A percentile compares a stretch with the other conserved stretches of the same genome.
These are phyloP conservation scores for Aegilops longissima DNA, from an alignment of 176 grass and related monocot species.

Conservation along the genomic window DNA sequence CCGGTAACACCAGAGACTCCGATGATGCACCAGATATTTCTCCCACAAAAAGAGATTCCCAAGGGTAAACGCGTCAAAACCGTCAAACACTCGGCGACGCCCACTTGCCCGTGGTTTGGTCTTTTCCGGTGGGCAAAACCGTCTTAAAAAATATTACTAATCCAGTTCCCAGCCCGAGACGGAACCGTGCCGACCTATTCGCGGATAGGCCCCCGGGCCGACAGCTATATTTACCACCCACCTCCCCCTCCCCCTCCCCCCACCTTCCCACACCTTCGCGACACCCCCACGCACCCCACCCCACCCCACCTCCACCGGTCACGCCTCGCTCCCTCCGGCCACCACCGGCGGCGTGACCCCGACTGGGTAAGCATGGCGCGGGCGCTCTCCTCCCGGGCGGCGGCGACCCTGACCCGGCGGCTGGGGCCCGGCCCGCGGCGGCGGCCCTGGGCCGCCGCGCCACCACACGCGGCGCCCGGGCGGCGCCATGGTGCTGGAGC, in stretches of 20 bases:
- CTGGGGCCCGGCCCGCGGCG: not conserved
- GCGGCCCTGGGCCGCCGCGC: not conserved
- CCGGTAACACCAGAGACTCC: no score
- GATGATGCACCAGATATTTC: no score
- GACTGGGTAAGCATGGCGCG: conserved; percentile 19
- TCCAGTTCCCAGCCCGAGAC: not conserved
- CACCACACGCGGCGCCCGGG: conserved; percentile 36
- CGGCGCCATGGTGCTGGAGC: conserved; percentile 12
- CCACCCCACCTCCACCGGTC: not conserved
- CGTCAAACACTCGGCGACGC: conserved; percentile 1
- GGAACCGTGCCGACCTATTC: not conserved
- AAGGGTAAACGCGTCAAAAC: not conserved
- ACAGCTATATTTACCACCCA: conserved; percentile 23
- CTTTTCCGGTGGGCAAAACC: not conserved
- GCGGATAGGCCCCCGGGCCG: not conserved
- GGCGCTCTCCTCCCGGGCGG: conserved; percentile 16
- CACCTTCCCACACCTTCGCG: conserved; percentile 13
- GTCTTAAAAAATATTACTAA: not conserved
- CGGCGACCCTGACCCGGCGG: conserved; percentile 13
- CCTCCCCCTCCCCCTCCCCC: no score
- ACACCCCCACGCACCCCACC: conserved; percentile 4
- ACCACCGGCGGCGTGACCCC: not conserved
- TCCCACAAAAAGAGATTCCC: not conserved
- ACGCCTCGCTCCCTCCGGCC: not conserved
- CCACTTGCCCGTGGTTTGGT: conserved; percentile 20